Base-by-base conservation (phyloP, 2,329 filamentous ascomycete species). In the Ilyonectria mors-panacis region DNA sequence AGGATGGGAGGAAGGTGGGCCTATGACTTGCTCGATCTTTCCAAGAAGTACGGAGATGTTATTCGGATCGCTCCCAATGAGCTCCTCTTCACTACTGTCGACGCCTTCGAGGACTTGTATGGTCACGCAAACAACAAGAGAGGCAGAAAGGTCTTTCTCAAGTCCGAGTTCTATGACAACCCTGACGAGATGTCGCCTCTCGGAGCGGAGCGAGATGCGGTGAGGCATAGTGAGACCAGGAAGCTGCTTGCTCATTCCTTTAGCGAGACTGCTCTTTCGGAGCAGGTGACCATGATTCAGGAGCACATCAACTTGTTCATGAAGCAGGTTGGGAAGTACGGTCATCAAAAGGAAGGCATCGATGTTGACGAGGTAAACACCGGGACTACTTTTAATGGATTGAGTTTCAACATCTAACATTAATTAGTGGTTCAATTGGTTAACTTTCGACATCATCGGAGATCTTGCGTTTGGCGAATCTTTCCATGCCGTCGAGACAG, bases 31-130 rank as follows among this genome's bases (percentile, higher is more conserved):
- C n/a, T 37, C 3, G 15, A 54, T 9, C 17, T 59, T 8, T 57
- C 55, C 17, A 15, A 42, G 17, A 55, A 65, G 35, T 65, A 65
- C 23, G 63, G 63, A 10, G 39, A 59, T 15, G 30, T 61, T 2
- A 47, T 66, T 12, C 51, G 63, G 9, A 61, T 66, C 61, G 50
- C 50, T 2, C 63, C 63, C 5, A 66, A 66, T 10, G 56, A 59
- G 17, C 57, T 66, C 15, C 33, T 54, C 28, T 54, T 62, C 39
- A 55, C 59, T 2, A 33, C 23, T 5, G 9, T 55, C 8, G 23
- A 62, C n/a, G 63, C 63, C 4, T 39, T 61, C 28, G 58, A 66
- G 19, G 63, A 59, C 19, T 44, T 47, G 4, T 56, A 61, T n/a
- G 63, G 57, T 2, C 42, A 61, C 15, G 39, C 59, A 7, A 55